Base-by-base conservation (phyloP, 495 filamentous ascomycete species). In the Bombardia bombarda region DNA sequence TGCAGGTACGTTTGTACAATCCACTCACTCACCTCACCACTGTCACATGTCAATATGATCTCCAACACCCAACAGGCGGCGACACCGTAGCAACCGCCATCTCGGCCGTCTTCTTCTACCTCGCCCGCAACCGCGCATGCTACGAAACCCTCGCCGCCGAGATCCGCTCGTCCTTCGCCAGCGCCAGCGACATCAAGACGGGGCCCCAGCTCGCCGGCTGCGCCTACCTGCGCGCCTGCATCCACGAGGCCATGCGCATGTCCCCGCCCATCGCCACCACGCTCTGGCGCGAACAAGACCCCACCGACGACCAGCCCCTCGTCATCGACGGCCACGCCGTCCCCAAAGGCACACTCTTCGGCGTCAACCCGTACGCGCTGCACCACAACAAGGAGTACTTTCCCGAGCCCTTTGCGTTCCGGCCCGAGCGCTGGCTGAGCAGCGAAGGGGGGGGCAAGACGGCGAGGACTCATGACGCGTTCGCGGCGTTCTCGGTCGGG, bases 161-260 rank as follows among this genome's bases (percentile, higher is more conserved):
- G 44, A 50, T 76, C 22, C 58, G 64, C 7, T 40, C 40, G 25
- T 53, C 56, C 1, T 76, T 75, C 43, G 9, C 26, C 26, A 13
- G 65, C 14, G n/a, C n/a, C n/a, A n/a, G n/a, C n/a, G 60, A 66
- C 1, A 71, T 78, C 38, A 25, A 20, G 6, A 20, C 14, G 9
- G 52, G 50, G 1, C 62, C 53, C 5, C 73, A 70, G 31, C 63
- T 82, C 0, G 59, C 68, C 14, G 68, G 72, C 2, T 56, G 74
- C 20, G 64, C 67, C 53, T 69, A 74, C 42, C 56, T 62, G 5
- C 63, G 60, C 16, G 66, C 65, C 6, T 63, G 70, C 52, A 72
- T 83, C 43, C 76, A 82, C 44, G 81, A 84, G 47, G 49, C 72
- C 3, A 57, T 84, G 55, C 70, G 81, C 20, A 56, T 83, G 40